Conservation (phyloP, 805 yeast species). For the Pichia scutulata region DNA sequence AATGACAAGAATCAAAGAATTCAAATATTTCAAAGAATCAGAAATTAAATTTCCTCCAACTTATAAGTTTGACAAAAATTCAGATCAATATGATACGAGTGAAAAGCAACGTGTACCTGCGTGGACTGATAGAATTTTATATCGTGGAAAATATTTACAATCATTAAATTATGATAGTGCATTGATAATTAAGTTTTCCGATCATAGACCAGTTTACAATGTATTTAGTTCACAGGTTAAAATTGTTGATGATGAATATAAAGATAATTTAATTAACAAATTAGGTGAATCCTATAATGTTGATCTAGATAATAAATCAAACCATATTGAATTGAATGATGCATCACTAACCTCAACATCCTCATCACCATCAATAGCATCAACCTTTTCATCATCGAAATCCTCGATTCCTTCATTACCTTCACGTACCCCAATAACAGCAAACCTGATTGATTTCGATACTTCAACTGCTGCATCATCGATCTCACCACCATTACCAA, state of each 20-base stretch:
- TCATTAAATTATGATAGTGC: slow-evolving; percentile 67
- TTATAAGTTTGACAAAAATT: slow-evolving; percentile 84
- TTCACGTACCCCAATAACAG: slow-evolving; percentile 7
- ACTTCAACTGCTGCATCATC: slow-evolving; percentile 12
- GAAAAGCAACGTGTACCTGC: slow-evolving; percentile 92
- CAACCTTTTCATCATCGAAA: background rate
- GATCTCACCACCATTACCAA: slow-evolving; percentile 13
- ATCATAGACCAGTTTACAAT: slow-evolving; percentile 90
- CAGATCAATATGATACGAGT: slow-evolving; percentile 73
- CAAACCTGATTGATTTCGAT: slow-evolving; percentile 19
- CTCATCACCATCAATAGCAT: slow-evolving; percentile 1
- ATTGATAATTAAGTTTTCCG: slow-evolving; percentile 57
- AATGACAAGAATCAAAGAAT: slow-evolving; percentile 63
- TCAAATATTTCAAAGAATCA: slow-evolving; percentile 69
- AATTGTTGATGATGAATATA: slow-evolving; percentile 58
- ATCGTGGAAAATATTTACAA: slow-evolving; percentile 46
- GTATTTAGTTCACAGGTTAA: slow-evolving; percentile 61
- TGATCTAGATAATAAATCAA: slow-evolving; percentile 11
- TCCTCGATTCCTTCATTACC: slow-evolving; percentile 12
- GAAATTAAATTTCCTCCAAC: slow-evolving; percentile 80
- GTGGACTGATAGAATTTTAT: slow-evolving; percentile 90
- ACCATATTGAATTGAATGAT: slow-evolving; percentile 27
- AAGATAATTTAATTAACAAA: slow-evolving; percentile 45
- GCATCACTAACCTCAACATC: slow-evolving; percentile 7
- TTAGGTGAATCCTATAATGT: slow-evolving; percentile 53